These are phyloP conservation scores for Orbilia javanica DNA, from an alignment of 2,329 filamentous ascomycete genomes.

Conservation along the genomic window DNA sequence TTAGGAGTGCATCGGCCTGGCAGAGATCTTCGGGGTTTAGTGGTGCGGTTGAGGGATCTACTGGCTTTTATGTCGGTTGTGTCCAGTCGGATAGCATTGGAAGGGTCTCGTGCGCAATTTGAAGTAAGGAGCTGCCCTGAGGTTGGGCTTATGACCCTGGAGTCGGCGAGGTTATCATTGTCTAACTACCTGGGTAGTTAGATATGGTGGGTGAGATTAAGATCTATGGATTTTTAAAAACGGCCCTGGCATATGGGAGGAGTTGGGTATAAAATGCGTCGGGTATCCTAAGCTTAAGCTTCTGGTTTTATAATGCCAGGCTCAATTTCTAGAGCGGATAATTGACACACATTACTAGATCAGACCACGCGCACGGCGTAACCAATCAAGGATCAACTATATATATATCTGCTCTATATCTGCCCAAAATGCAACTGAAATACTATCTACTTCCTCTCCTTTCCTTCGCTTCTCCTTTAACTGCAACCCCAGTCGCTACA, in stretches of 20 bases:
- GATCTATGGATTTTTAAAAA: background rate
- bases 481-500: slow-evolving; percentile 24
- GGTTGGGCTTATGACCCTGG: background rate
- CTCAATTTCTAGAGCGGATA: background rate
- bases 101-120: slow-evolving; percentile 7
- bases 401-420: background rate
- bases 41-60: slow-evolving; percentile 19
- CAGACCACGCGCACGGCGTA: no score
- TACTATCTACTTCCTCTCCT: slow-evolving; percentile 27
- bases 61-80: slow-evolving; percentile 6
- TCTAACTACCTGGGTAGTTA: background rate
- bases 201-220: background rate
- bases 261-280: slow-evolving; percentile 34
- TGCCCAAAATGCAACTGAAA: slow-evolving; percentile 34
- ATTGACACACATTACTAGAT: background rate
- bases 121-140: background rate
- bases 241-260: background rate
- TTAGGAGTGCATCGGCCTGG: background rate
- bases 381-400: background rate
- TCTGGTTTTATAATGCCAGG: background rate
- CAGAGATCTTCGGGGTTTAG: slow-evolving; percentile 26
- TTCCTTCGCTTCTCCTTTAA: slow-evolving; percentile 26
- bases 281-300: background rate
- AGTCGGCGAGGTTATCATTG: background rate
- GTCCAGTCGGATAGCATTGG: slow-evolving; percentile 9